A percentile compares a stretch with the other conserved stretches of the same genome.
Evolutionary conservation across 2,329 filamentous ascomycete species (phyloP).

Genomic region (Neopestalotiopsis sp.): DNA sequence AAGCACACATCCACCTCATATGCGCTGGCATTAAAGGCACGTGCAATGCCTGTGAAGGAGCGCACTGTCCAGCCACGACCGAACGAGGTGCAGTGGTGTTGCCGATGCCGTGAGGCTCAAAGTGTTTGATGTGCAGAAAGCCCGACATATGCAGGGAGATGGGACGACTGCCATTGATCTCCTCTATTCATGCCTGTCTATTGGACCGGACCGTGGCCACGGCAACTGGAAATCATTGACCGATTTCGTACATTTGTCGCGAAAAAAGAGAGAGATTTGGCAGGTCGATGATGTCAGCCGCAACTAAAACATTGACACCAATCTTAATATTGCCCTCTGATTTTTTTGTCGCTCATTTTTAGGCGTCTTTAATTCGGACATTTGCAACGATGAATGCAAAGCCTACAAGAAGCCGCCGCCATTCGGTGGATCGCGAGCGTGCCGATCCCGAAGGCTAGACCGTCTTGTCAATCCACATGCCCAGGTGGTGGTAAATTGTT

Average conservation of each 20-base stretch:
- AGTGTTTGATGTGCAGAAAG: background rate
- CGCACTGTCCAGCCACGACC: background rate
- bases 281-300: background rate
- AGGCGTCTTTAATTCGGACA: background rate
- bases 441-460: conserved; percentile 1
- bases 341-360: background rate
- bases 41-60: background rate
- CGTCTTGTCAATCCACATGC: background rate
- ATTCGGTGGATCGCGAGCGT: background rate
- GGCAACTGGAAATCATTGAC: background rate
- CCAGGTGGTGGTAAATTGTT: background rate
- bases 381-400: background rate
- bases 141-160: background rate
- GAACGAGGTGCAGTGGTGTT: background rate
- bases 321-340: background rate
- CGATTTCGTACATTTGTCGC: background rate
- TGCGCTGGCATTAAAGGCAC: background rate
- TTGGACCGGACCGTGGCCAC: background rate
- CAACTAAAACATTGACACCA: background rate
- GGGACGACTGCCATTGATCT: background rate
- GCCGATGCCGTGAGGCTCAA: background rate
- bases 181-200: no score
- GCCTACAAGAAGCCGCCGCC: background rate
- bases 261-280: background rate
- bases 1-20: background rate